Conservation (phyloP, 2,329 filamentous ascomycete genomes). For the Claviceps purpurea region DNA sequence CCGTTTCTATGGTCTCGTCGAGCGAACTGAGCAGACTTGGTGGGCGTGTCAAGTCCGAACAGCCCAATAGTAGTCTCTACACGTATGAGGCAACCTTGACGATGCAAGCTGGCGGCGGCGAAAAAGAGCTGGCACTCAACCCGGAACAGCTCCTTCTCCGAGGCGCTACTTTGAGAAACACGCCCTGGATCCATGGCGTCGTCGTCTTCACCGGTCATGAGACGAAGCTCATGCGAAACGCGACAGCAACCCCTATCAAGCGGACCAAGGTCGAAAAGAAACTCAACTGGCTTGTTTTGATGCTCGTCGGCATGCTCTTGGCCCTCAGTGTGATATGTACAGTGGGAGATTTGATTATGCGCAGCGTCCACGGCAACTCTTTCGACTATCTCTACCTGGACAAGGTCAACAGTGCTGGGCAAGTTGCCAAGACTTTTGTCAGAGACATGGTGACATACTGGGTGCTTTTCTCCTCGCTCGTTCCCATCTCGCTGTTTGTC, state of each 20-base stretch:
- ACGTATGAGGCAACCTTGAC: constrained; percentile 96
- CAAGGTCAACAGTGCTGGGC: constrained; percentile 37
- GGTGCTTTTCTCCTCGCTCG: constrained; percentile 92
- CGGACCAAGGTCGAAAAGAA: constrained; percentile 89
- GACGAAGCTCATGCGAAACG: constrained; percentile 97
- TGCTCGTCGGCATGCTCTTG: constrained; percentile 75
- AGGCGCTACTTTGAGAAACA: constrained; percentile 89
- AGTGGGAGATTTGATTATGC: constrained; percentile 74
- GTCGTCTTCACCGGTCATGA: constrained; percentile 92
- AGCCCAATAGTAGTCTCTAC: constrained; percentile 95
- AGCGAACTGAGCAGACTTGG: constrained; percentile 74
- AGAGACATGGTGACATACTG: constrained; percentile 96
- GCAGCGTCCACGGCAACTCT: constrained; percentile 46
- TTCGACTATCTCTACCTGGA: constrained; percentile 63
- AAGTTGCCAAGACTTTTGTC: constrained; percentile 67
- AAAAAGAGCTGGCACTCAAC: constrained; percentile 80
- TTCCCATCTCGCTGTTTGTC: constrained; percentile 95
- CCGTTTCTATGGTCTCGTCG: constrained; percentile 72
- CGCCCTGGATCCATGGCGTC: constrained; percentile 89
- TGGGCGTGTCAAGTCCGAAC: constrained; percentile 81
- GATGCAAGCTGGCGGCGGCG: constrained; percentile 76
- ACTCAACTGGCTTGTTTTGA: constrained; percentile 85
- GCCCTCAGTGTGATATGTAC: constrained; percentile 80
- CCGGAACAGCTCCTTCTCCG: constrained; percentile 88
- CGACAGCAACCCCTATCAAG: constrained; percentile 93